Base-by-base conservation (phyloP, 2,329 filamentous ascomycete genomes). In the Fusarium sp. region DNA sequence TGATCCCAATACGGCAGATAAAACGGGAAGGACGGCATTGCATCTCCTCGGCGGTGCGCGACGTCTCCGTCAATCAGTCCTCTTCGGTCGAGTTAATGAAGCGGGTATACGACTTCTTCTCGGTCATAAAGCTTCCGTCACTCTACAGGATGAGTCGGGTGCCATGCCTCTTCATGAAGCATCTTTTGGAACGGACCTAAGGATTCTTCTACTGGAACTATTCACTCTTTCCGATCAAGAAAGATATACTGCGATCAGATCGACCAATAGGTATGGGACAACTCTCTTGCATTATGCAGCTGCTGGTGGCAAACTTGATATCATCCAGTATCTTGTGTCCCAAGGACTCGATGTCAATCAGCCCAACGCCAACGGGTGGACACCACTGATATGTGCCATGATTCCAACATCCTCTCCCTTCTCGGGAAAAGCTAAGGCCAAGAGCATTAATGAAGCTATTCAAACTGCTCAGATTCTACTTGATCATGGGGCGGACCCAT, bases 41-140 rank as follows among this genome's bases (percentile, higher is more conserved):
- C 56, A 59, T 20, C 38, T 41, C 2, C 55, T 58, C 18, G 27
- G 27, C n/a, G 32, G 6, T 12, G 27, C 27, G n/a, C n/a, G 7
- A 7, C 2, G 33, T 20, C 33, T 58, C 2, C 15, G 30, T 7
- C 35, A 7, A 41, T 23, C 27, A 7, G 15, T 15, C 23, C 26
- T 27, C 2, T 6, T 7, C 5, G 26, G 38, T 13, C 44, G 27
- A 15, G 13, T 56, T 1, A 38, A 58, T 13, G 35, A 41, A 20
- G 48, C n/a, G 2, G 44, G n/a, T 5, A 41, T 58, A 26, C 35
- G 44, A 33, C 27, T 50, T 27, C 20, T 58, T 26, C 55, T 58
- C 5, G 20, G 44, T 14, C 44, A 50, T 4, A 9, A n/a, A 26
- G n/a, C n/a, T 17, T 26, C 35, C 2, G 15, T 41, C 15, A 11